These are phyloP conservation scores for Backusella parvicylindrica DNA, from an alignment of 192 early-diverging fungal species.

Conservation along the genomic window DNA sequence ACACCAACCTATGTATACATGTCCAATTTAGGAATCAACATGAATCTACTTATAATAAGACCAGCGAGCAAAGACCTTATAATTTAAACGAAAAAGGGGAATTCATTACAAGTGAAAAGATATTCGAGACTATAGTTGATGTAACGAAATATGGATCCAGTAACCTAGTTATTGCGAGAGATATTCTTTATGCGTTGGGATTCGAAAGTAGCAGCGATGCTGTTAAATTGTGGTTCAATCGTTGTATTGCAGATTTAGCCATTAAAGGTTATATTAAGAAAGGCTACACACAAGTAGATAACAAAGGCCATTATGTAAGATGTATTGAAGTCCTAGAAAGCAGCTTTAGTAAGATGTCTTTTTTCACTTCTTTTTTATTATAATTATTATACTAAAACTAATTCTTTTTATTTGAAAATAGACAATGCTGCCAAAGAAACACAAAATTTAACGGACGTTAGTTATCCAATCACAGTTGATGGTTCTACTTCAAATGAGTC, in stretches of 20 bases:
- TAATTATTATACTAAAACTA: neutral
- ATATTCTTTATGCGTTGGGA: constrained; percentile 10
- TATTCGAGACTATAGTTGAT: neutral
- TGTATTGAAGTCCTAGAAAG: neutral
- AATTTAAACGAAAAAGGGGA: constrained; percentile 17
- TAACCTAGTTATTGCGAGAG: neutral
- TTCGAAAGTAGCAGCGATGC: neutral
- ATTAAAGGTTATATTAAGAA: constrained; percentile 5
- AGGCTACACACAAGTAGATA: neutral
- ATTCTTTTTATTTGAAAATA: neutral
- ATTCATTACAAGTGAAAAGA: neutral
- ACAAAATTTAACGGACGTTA: neutral
- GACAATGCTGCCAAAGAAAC: neutral
- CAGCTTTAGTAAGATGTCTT: neutral
- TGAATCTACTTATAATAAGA: neutral
- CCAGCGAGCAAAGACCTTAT: neutral
- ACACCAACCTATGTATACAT: constrained; percentile 20
- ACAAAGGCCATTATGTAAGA: neutral
- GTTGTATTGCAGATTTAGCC: neutral
- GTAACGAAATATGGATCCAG: neutral
- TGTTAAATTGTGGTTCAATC: constrained; percentile 19
- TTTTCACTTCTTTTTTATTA: neutral
- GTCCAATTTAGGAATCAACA: neutral
- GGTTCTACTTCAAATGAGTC: neutral
- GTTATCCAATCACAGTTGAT: neutral